Evolutionary conservation across 495 filamentous ascomycete genomes (phyloP), one percentile per base, ranked within the genome.

Genomic region (Aspergillus asperescens): DNA sequence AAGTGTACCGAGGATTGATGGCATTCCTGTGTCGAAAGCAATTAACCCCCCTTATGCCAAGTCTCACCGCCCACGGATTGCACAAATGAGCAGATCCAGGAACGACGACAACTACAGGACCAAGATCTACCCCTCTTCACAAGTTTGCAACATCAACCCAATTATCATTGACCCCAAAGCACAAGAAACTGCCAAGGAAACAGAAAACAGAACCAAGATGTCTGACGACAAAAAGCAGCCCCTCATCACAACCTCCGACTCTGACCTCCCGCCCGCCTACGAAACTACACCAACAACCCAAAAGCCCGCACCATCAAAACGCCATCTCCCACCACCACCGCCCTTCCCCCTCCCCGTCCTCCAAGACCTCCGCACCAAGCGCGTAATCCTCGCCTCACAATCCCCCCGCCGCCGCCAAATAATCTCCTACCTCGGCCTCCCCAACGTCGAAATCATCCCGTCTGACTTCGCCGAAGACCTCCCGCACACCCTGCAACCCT

Each of bases 321-420:
- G 59, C 41, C 47, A 55, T 18, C 52, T 63, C 32, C 63, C 68
- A n/a, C 74, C 69, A 15, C 77, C 77, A 15, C 72, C 71, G 39
- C 88, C 89, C 3, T 80, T 97, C 50, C 67, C 85, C 57, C 79
- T 97, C 3, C 90, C 94, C 7, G 79, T 86, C 46, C 75, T 98
- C 20, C 80, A 79, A 48, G 68, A 77, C 62, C 80, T 97, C 43
- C 78, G 82, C 57, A 76, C 72, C 35, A 86, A 85, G 64, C 78
- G 92, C 51, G 79, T 92, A 7, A 86, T 98, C 59, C 84, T 98
- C 8, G 93, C 93, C 56, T 95, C 89, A 2, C 79, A 84, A 37
- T 95, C 89, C 1, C 93, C 94, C 0, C 79, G 93, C 12, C 80
- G 94, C 20, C 85, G 82, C 58, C 84, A 87, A 59, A 83, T 98